These are phyloP conservation scores for Diaporthe vaccinii DNA, from an alignment of 2,329 filamentous ascomycete genomes.

Conservation along the genomic window DNA sequence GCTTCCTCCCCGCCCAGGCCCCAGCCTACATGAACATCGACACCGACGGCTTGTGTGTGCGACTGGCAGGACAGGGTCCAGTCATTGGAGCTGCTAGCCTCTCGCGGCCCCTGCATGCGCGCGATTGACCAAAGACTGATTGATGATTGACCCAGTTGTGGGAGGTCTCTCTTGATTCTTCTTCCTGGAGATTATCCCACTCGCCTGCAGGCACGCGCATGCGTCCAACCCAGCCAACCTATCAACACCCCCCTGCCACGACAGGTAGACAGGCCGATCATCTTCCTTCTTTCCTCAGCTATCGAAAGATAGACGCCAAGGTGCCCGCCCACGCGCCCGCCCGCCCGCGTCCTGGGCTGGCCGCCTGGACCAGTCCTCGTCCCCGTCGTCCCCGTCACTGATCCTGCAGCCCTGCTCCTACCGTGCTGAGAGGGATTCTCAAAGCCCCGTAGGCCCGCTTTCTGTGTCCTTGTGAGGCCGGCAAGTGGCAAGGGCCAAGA, in stretches of 20 bases:
- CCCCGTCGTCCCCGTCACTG: background rate
- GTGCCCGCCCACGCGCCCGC: background rate
- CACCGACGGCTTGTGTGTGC: slow-evolving; percentile 7
- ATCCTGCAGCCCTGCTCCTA: slow-evolving; percentile 29
- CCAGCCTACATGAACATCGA: slow-evolving; percentile 20
- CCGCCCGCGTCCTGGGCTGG: background rate
- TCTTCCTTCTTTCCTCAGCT: slow-evolving; percentile 21
- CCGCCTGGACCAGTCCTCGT: background rate
- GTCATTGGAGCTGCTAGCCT: slow-evolving; percentile 24
- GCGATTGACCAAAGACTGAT: background rate
- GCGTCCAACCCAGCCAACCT: slow-evolving; percentile 5
- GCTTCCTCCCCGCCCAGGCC: background rate
- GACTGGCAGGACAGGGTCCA: slow-evolving; percentile 8
- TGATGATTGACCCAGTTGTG: background rate
- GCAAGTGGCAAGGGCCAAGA: slow-evolving; percentile 4
- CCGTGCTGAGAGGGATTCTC: slow-evolving; percentile 4
- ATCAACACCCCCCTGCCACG: background rate
- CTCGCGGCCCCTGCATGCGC: slow-evolving; percentile 24
- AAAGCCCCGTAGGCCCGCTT: slow-evolving; percentile 7
- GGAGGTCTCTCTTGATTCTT: background rate
- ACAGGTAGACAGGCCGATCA: background rate
- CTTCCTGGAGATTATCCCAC: slow-evolving; percentile 17
- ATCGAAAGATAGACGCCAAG: slow-evolving; percentile 12
- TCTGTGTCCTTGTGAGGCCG: slow-evolving; percentile 1
- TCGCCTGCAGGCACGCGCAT: slow-evolving; percentile 3